Base-by-base conservation (phyloP, 495 filamentous ascomycete genomes). In the Xylaria castorea region DNA sequence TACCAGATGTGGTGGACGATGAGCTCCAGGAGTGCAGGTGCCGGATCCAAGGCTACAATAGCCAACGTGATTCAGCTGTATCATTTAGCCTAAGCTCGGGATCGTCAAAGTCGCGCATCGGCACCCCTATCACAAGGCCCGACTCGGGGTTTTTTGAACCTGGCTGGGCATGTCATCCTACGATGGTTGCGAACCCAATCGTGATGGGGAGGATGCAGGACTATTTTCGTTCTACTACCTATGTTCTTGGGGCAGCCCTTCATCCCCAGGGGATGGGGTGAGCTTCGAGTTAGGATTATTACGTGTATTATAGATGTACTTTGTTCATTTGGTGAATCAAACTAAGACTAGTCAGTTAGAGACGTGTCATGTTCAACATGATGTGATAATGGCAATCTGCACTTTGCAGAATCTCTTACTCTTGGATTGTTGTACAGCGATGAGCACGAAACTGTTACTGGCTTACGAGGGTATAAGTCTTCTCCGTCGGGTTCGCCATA, bases 151-250 rank as follows among this genome's bases (percentile, higher is more conserved):
- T 74, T n/a, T 68, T 36, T 14, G 71, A 71, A 34, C n/a, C 50
- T 0, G 61, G 66, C 32, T 53, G 48, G 51, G 60, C 2, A 11
- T 30, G 12, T 11, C 40, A 58, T 38, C 60, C 44, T n/a, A 12
- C 61, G 1, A 36, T 44, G 2, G 69, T 55, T 48, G 20, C 51
- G 27, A 79, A 79, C 51, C 75, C 77, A 14, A 63, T 79, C 36
- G 64, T 60, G 6, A 79, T 79, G 77, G 77, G 77, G 50, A 74
- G 77, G 57, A 79, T 79, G 77, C 75, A 77, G 64, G 77, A 74
- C n/a, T 79, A 79, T 25, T 79, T 79, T 22, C 75, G 77, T 30
- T 79, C 77, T 20, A 74, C 77, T 27, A 73, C 27, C 1, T 79
- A 79, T 27, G 71, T 71, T 0, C 73, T 79, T 0, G 77, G 77